Base-by-base conservation (phyloP, 1,139 yeast species). In the Spathaspora sp. region DNA sequence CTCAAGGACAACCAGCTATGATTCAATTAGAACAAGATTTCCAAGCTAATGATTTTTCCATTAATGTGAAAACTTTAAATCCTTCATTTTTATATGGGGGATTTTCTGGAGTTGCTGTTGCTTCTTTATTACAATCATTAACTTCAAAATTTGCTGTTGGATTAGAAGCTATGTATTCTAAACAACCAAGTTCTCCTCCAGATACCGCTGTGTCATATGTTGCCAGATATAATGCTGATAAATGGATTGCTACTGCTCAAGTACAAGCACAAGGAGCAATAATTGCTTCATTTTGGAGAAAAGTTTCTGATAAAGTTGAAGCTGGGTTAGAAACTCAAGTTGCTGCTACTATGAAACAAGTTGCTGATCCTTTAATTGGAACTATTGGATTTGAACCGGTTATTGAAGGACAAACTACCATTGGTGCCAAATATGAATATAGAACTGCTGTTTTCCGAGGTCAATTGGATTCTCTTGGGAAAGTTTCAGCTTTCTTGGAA, bases 361-460 rank as follows among this genome's bases (percentile, higher is more conserved):
- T 87, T 55, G 80, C 86, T 56, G 95, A 88, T 66, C 86, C 89
- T 53, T 76, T 89, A 74, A 77, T 85, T 78, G 91, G 90, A 50
- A 82, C 88, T 48, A 82, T 89, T 55, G 89, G 89, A 47, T 78
- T 79, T 60, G 87, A 85, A 68, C 91, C 96, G 41, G 83, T 85
- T 44, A 78, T 89, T 50, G 97, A 91, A 65, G 98, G 96, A 61
- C 81, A 81, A 59, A 91, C 99, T 59, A 88, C 97, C 53, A 68
- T 93, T 49, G 99, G 97, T 70, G 97, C 97, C 61, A 93, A 91
- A 74, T 93, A 93, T 72, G 99, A 93, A 74, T 95, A 90, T 80
- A 90, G 97, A 74, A 95, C 90, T 72, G 86, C 96, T 51, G 86
- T 89, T 47, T 90, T 89, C 82, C 85, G 99, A 71, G 98, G 98